Base-by-base conservation (phyloP, 495 filamentous ascomycete genomes). In the Clavariopsis aquatica region DNA sequence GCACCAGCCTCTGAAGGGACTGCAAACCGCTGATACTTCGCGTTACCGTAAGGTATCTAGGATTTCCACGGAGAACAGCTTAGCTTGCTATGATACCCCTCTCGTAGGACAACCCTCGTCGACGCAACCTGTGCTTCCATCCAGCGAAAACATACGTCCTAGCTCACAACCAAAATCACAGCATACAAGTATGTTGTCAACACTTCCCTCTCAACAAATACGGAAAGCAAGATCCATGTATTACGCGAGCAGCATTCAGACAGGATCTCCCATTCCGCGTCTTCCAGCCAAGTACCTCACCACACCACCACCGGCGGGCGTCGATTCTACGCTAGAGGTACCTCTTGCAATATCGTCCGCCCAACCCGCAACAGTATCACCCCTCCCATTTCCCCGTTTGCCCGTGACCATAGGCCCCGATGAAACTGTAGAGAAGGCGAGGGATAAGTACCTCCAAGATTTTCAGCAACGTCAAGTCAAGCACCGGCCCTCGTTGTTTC, bases 381-480 rank as follows among this genome's bases (percentile, higher is more conserved):
- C 65, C 8, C 46, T 61, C 20, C 47, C 43, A 24, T 55, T 65
- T 24, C 49, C 65, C 19, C 29, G 36, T 26, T 22, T 68, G 1
- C 64, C 64, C 10, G 47, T 55, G 23, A 62, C 52, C 22, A 34
- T 62, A 2, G 52, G 28, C 26, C 64, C 34, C 1, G 41, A 66
- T 20, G 68, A 69, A 19, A 47, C 65, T 0, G 46, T 67, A 12
- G 54, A 68, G 29, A 51, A 66, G 38, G 63, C 57, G 0, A 31
- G 73, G 28, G 75, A 77, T 62, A 71, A 60, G 34, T 73, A 66
- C 46, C 61, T 77, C 8, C 72, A 73, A 47, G 72, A 72, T 53
- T 72, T 75, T 43, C 72, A 76, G 61, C 27, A 70, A 57, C 64
- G 70, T 22, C 66, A 68, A 47, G 62, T 76, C 17, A 55, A 64